Evolutionary conservation across 73 alveolate species (phyloP).

Genomic region (Paramecium caudatum): DNA sequence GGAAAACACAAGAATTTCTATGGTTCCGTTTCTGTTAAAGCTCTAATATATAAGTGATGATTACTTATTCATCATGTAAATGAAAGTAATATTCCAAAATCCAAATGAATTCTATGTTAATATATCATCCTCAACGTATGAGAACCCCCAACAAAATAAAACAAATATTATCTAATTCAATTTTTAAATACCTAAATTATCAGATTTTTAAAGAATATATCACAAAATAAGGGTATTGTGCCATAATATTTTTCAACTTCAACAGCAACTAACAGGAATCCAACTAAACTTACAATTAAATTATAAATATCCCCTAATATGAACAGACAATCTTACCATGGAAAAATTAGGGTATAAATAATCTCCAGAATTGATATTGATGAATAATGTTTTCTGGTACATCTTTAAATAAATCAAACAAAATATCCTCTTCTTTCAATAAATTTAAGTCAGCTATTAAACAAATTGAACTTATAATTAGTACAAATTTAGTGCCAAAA

Average conservation of each 20-base stretch:
- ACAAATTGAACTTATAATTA: conserved; percentile 3
- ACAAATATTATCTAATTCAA: neutral
- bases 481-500: conserved; percentile 59
- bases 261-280: neutral
- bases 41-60: neutral
- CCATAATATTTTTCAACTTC: conserved; percentile 34
- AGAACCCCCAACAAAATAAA: neutral
- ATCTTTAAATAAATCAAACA: neutral
- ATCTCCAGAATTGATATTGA: conserved; percentile 33
- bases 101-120: neutral
- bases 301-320: neutral
- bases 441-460: neutral
- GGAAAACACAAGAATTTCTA: conserved; percentile 29
- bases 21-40: neutral
- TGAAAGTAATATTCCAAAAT: neutral
- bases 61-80: conserved; percentile 55
- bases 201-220: conserved; percentile 50
- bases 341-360: conserved; percentile 43
- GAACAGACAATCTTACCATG: neutral
- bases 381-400: neutral
- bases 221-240: conserved; percentile 37
- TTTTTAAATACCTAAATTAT: conserved; percentile 1
- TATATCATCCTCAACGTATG: too few species aligned
- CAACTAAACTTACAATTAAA: conserved; percentile 11
- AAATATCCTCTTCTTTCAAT: neutral